A percentile compares a stretch with the other conserved stretches of the same genome.
Conservation (phyloP, 768 basidiomycete genomes). For the Roridomyces roridus region DNA sequence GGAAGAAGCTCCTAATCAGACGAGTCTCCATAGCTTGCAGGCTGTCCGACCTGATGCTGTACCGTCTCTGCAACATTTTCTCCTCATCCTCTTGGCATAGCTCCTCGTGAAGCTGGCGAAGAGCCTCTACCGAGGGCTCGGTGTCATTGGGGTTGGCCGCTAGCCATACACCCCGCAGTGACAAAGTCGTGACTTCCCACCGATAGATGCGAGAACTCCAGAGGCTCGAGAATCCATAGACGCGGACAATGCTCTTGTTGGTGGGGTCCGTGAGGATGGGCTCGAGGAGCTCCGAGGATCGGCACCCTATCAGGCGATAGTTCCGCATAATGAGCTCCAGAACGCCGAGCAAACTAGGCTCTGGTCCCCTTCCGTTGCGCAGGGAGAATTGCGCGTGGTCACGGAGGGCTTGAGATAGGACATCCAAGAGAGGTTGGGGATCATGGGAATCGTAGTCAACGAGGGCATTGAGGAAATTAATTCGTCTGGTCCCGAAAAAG, state of each 20-base stretch:
- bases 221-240: not conserved
- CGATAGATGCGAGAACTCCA: not conserved
- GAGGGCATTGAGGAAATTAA: not conserved
- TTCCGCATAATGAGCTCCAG: slow-evolving; percentile 12
- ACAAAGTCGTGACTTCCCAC: not conserved
- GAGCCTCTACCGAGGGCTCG: not conserved
- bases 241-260: not conserved
- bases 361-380: not conserved
- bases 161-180: not conserved
- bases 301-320: too few species aligned
- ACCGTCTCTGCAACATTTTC: not conserved
- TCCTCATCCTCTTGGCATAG: not conserved
- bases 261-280: not conserved
- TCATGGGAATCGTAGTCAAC: not conserved
- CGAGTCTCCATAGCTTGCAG: too few species aligned
- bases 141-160: not conserved
- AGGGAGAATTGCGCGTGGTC: not conserved
- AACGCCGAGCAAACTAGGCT: slow-evolving; percentile 4
- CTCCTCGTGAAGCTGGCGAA: not conserved
- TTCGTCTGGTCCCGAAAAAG: too few species aligned
- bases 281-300: not conserved
- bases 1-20: too few species aligned
- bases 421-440: not conserved
- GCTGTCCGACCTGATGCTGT: not conserved
- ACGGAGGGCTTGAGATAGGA: not conserved